phyloP scores from a whole-genome alignment of 2,329 filamentous ascomycete genomes.

The Fusarium equiseti region DNA sequence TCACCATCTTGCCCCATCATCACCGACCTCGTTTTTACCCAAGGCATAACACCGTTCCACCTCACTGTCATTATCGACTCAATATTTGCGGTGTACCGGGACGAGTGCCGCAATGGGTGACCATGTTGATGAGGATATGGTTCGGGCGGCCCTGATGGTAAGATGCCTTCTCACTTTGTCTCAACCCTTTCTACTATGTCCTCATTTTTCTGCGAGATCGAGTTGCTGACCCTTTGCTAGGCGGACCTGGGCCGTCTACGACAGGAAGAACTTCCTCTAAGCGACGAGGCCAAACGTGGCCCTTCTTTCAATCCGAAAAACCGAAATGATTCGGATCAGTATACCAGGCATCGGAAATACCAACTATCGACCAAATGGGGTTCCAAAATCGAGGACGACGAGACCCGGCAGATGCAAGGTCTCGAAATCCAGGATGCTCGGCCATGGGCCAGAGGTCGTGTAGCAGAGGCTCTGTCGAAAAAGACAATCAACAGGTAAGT shows the following conservation, averaged over 20 bases:
- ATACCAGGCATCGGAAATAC: not conserved
- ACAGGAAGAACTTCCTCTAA: constrained; percentile 46
- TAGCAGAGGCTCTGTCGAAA: not conserved
- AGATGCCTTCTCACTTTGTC: not conserved
- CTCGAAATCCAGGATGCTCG: constrained; percentile 35
- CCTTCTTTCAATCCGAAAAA: constrained; percentile 24
- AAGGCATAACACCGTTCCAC: not conserved
- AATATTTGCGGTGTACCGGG: not conserved
- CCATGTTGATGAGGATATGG: constrained; percentile 4
- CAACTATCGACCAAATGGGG: constrained; percentile 28
- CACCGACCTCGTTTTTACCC: not conserved
- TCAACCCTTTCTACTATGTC: not conserved
- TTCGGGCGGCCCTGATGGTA: constrained; percentile 36
- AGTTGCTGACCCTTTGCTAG: constrained; percentile 9
- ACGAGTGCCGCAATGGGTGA: constrained; percentile 30
- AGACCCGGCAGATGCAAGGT: constrained; percentile 40
- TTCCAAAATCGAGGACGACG: constrained; percentile 40
- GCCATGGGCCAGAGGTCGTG: constrained; percentile 38
- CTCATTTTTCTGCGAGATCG: not conserved
- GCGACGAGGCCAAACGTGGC: constrained; percentile 5
- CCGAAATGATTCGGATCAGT: constrained; percentile 27
- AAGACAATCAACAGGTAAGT: constrained; percentile 1
- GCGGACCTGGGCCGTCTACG: constrained; percentile 40
- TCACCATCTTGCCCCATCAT: not conserved
- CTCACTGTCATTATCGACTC: not conserved